phyloP scores from a whole-genome alignment of 2,329 filamentous ascomycete species.

The Pseudocercospora musae region DNA sequence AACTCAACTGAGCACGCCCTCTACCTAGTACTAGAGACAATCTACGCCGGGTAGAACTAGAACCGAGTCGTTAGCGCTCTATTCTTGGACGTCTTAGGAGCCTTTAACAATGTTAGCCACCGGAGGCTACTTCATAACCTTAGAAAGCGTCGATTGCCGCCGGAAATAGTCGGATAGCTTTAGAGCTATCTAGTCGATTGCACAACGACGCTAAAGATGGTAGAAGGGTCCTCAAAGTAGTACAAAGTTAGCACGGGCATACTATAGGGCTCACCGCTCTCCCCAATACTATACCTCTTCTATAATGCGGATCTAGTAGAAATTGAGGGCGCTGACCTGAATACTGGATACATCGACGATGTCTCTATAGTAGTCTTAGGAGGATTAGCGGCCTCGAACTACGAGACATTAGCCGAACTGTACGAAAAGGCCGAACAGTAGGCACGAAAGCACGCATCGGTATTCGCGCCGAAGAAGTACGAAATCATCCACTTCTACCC shows the following conservation, averaged over 20 bases:
- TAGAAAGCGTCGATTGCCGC: not conserved
- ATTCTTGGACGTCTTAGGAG: not conserved
- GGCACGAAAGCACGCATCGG: not conserved
- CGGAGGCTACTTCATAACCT: not conserved
- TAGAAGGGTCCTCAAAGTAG: not conserved
- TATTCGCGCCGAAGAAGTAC: not conserved
- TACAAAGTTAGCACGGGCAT: not conserved
- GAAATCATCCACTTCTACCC: not conserved
- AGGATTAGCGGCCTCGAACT: not conserved
- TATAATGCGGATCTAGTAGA: not conserved
- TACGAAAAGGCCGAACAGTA: not conserved
- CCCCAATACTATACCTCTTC: not conserved
- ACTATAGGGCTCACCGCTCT: not conserved
- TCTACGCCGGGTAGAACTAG: not conserved
- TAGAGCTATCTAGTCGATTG: not conserved
- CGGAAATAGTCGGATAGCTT: not conserved
- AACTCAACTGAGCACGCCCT: not conserved
- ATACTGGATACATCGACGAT: not conserved
- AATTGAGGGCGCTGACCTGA: not conserved
- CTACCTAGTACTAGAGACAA: not conserved
- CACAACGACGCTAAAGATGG: not conserved
- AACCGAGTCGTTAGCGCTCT: not conserved
- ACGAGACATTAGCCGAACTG: not conserved
- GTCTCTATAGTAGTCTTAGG: not conserved
- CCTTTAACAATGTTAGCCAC: not conserved